phyloP scores from a whole-genome alignment of 345 rosid genomes.

The Kandelia obovata region DNA sequence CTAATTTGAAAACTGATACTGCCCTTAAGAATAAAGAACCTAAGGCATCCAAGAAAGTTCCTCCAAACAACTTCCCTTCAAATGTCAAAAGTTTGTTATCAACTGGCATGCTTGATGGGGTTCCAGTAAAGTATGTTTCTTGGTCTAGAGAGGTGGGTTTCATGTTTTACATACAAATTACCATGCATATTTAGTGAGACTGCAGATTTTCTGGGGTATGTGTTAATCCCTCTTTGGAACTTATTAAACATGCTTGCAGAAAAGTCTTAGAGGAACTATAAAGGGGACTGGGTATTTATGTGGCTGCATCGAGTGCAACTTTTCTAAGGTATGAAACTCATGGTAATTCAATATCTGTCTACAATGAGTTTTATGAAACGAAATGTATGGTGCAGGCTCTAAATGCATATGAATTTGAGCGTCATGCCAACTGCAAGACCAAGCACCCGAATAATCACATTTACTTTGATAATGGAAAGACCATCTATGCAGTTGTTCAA shows the following conservation, averaged over 20 bases:
- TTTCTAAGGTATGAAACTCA: slow-evolving; percentile 36
- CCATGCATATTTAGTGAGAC: neutral
- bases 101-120: slow-evolving; percentile 27
- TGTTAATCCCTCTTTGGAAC: neutral
- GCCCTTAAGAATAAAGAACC: slow-evolving; percentile 16
- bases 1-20: slow-evolving; percentile 3
- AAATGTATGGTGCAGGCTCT: slow-evolving; percentile 39
- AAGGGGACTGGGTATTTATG: slow-evolving; percentile 57
- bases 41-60: slow-evolving; percentile 9
- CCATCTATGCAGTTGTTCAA: slow-evolving; percentile 60
- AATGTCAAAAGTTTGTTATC: slow-evolving; percentile 29
- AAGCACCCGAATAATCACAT: slow-evolving; percentile 71
- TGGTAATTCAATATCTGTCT: neutral
- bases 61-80: slow-evolving; percentile 25
- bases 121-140: slow-evolving; percentile 29
- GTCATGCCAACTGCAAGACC: slow-evolving; percentile 68
- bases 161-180: neutral
- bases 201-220: neutral
- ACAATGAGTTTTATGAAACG: neutral
- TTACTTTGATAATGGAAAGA: slow-evolving; percentile 66
- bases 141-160: slow-evolving; percentile 31
- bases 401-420: slow-evolving; percentile 64
- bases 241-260: slow-evolving; percentile 27
- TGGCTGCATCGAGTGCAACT: slow-evolving; percentile 54
- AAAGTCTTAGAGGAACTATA: slow-evolving; percentile 44